phyloP scores from a whole-genome alignment of 2,329 filamentous ascomycete species.

The Stemphylium beticola region DNA sequence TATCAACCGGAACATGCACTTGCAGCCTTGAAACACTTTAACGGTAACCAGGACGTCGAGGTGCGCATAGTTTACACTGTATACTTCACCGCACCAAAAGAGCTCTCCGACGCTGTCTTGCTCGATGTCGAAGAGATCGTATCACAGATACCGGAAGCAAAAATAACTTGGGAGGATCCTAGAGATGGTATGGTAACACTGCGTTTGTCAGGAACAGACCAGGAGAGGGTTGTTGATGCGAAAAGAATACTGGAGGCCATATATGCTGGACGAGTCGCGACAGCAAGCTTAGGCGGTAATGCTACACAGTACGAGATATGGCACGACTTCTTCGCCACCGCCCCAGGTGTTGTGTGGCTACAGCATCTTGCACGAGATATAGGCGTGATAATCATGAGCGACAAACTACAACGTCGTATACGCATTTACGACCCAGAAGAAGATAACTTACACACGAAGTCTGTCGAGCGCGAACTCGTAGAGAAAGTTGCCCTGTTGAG shows the following conservation, averaged over 20 bases:
- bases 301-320: constrained; percentile 9
- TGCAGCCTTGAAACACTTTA: constrained; percentile 4
- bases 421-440: constrained; percentile 9
- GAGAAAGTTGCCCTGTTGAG: constrained; percentile 1
- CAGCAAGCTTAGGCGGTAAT: background rate
- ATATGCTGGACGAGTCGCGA: constrained; percentile 5
- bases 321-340: constrained; percentile 13
- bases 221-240: constrained; percentile 1
- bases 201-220: constrained; percentile 5
- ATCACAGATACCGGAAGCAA: background rate
- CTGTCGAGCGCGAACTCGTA: constrained; percentile 1
- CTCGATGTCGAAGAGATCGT: constrained; percentile 1
- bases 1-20: constrained; percentile 13
- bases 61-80: constrained; percentile 4
- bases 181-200: constrained; percentile 6
- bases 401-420: constrained; percentile 9
- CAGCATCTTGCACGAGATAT: constrained; percentile 6
- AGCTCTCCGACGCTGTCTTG: constrained; percentile 5
- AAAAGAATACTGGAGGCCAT: constrained; percentile 9
- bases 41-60: background rate
- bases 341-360: constrained; percentile 1
- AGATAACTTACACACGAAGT: background rate
- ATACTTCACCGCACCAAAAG: constrained; percentile 7
- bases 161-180: background rate
- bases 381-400: constrained; percentile 4